Percentiles rank a stretch among this genome's conserved stretches.
phyloP scores from a whole-genome alignment of 106 monocot genomes.

The Narthecium ossifragum region DNA sequence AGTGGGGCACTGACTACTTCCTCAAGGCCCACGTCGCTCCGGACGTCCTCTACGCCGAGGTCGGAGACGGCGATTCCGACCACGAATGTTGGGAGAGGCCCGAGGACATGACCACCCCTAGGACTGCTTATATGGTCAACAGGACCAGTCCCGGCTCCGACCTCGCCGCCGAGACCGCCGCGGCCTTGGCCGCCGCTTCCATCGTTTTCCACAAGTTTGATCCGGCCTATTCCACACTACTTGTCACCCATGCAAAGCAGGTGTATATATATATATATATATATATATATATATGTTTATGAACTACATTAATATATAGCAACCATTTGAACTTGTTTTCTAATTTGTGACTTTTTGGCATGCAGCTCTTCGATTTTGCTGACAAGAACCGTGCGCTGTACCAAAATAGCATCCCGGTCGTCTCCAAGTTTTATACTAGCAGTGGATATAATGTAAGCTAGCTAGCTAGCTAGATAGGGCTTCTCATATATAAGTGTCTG shows the following conservation, averaged over 20 bases:
- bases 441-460: neutral
- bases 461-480: no score
- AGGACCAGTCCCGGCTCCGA: neutral
- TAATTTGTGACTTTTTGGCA: neutral
- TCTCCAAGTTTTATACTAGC: neutral
- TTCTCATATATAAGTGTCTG: no score
- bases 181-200: neutral
- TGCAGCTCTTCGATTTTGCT: slow-evolving; percentile 1
- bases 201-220: neutral
- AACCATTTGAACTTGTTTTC: no score
- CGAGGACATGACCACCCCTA: neutral
- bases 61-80: neutral
- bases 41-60: slow-evolving; percentile 3
- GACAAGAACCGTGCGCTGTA: neutral
- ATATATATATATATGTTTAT: no score
- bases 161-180: neutral
- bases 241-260: neutral
- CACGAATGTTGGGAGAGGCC: neutral
- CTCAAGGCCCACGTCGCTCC: slow-evolving; percentile 1
- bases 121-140: neutral
- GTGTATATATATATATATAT: no score
- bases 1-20: slow-evolving; percentile 10
- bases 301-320: no score
- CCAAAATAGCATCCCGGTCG: neutral
- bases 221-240: neutral